A percentile compares a stretch with the other conserved stretches of the same genome.
These are phyloP conservation scores for Globisporangium alternatum DNA, from an alignment of 352 stramenopile species.

Conservation along the genomic window DNA sequence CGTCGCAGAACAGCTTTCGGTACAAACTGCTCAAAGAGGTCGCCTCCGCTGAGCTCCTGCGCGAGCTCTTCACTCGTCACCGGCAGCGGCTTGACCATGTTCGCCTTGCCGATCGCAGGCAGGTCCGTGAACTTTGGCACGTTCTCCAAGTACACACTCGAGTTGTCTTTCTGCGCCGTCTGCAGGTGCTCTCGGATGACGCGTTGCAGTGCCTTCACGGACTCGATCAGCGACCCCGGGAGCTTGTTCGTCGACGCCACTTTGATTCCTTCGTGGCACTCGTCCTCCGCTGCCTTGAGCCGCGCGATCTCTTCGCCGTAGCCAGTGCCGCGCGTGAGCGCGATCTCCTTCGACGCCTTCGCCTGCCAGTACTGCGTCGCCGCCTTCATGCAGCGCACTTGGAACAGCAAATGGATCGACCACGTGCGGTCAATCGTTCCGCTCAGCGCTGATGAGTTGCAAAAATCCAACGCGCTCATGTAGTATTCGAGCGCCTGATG, in stretches of 20 bases:
- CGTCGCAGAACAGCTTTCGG: conserved; percentile 47
- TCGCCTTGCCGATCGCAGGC: conserved; percentile 50
- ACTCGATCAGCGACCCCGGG: conserved; percentile 51
- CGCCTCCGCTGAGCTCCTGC: conserved; percentile 48
- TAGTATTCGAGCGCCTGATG: conserved; percentile 76
- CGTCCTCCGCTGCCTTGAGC: conserved; percentile 45
- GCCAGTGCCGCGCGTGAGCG: conserved; percentile 46
- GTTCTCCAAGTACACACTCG: conserved; percentile 79
- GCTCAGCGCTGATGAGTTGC: conserved; percentile 43
- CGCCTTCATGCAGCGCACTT: conserved; percentile 67
- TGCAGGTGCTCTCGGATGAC: conserved; percentile 57
- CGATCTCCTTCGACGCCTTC: conserved; percentile 56
- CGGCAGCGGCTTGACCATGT: conserved; percentile 60
- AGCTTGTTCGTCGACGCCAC: conserved; percentile 60
- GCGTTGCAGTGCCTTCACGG: conserved; percentile 47
- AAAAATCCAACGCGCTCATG: conserved; percentile 49
- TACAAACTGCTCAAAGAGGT: conserved; percentile 75
- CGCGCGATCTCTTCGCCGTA: conserved; percentile 81
- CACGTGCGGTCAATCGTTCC: conserved; percentile 63
- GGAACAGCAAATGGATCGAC: conserved; percentile 62
- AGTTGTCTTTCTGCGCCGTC: conserved; percentile 73
- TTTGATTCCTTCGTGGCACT: conserved; percentile 59
- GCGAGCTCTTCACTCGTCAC: conserved; percentile 49
- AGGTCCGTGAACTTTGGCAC: conserved; percentile 57
- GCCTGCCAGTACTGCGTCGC: conserved; percentile 79